These are phyloP conservation scores for Talaromyces amestolkiae DNA, from an alignment of 2,329 filamentous ascomycete species.

Conservation along the genomic window DNA sequence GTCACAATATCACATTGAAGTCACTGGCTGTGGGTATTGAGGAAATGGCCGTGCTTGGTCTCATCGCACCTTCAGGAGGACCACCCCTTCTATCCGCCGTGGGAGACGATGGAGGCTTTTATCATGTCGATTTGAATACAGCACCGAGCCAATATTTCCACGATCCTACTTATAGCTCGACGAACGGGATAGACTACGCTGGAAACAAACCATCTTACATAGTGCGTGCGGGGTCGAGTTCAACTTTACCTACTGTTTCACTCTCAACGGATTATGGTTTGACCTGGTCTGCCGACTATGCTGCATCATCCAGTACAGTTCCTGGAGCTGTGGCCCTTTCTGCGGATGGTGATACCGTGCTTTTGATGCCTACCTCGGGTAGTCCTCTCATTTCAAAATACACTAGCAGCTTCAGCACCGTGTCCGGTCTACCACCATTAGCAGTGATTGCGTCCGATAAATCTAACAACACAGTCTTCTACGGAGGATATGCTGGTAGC, in stretches of 20 bases:
- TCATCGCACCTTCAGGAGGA: conserved; percentile 52
- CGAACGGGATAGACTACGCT: conserved; percentile 44
- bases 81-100: conserved; percentile 54
- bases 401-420: conserved; percentile 41
- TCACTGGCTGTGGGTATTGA: conserved; percentile 57
- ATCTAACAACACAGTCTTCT: conserved; percentile 53
- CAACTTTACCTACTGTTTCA: conserved; percentile 43
- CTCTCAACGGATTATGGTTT: conserved; percentile 52
- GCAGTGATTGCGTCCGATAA: conserved; percentile 57
- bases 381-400: conserved; percentile 24
- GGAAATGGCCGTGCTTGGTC: conserved; percentile 51
- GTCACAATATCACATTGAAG: conserved; percentile 50
- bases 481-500: conserved; percentile 46
- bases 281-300: conserved; percentile 51
- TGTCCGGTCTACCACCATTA: conserved; percentile 46
- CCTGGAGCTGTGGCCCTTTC: conserved; percentile 53
- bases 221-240: conserved; percentile 51
- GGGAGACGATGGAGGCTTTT: conserved; percentile 54
- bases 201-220: conserved; percentile 47
- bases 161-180: conserved; percentile 48
- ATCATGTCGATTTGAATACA: conserved; percentile 38
- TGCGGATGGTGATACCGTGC: conserved; percentile 49
- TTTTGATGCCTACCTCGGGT: conserved; percentile 26
- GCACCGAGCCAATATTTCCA: conserved; percentile 49
- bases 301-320: conserved; percentile 44